Percentiles rank a stretch among this genome's conserved stretches.
Evolutionary conservation across 2,329 filamentous ascomycete species (phyloP).

Genomic region (Diaporthe sp.): DNA sequence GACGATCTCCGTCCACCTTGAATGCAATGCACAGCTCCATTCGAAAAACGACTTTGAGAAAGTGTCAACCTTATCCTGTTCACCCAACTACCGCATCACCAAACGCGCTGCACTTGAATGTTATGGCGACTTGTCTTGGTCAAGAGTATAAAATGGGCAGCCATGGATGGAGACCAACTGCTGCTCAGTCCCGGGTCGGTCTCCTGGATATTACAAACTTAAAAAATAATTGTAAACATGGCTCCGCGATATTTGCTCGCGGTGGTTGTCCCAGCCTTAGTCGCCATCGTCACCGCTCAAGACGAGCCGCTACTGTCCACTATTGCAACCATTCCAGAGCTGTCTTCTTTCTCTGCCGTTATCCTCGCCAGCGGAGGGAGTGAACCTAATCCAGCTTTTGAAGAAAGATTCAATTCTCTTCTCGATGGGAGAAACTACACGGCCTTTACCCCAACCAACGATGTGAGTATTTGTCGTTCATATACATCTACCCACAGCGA

Average conservation of each 20-base stretch:
- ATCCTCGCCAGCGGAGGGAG: slow-evolving; percentile 16
- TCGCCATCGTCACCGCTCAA: neutral
- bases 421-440: slow-evolving; percentile 31
- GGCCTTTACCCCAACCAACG: slow-evolving; percentile 27
- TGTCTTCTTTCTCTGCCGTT: slow-evolving; percentile 27
- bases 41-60: slow-evolving; percentile 1
- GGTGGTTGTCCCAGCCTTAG: neutral
- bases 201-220: neutral
- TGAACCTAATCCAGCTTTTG: slow-evolving; percentile 25
- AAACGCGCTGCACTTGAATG: neutral
- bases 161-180: too few species aligned
- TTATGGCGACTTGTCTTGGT: neutral
- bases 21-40: slow-evolving; percentile 15
- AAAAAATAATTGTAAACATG: neutral
- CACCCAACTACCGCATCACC: neutral
- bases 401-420: slow-evolving; percentile 33
- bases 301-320: slow-evolving; percentile 25
- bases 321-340: slow-evolving; percentile 28
- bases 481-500: neutral
- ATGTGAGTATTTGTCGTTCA: slow-evolving; percentile 11
- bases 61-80: slow-evolving; percentile 11
- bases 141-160: slow-evolving; percentile 17
- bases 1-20: neutral
- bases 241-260: neutral
- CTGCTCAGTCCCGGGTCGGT: neutral